Conservation (phyloP, 2,329 filamentous ascomycete genomes). For the Stagonosporopsis chrysanthemi region DNA sequence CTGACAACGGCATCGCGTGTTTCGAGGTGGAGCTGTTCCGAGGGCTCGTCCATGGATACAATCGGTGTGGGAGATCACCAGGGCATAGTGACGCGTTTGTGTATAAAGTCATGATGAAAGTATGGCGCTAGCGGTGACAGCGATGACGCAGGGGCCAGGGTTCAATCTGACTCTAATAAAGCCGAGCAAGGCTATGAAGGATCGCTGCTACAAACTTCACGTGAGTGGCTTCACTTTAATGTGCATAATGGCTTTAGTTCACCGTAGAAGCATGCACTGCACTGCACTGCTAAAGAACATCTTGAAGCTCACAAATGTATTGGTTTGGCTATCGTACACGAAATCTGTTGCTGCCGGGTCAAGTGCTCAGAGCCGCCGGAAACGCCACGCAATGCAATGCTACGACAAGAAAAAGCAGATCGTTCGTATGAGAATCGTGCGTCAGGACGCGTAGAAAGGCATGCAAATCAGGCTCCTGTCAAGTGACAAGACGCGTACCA, state of each 20-base stretch:
- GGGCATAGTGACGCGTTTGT: constrained; percentile 13
- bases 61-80: constrained; percentile 12
- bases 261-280: not conserved
- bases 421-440: not conserved
- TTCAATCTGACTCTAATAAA: not conserved
- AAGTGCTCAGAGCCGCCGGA: constrained; percentile 11
- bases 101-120: constrained; percentile 2
- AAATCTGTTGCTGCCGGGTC: constrained; percentile 3
- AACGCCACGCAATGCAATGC: constrained; percentile 31
- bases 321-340: constrained; percentile 15
- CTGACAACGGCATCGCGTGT: constrained; percentile 51
- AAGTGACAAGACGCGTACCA: not conserved
- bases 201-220: not conserved
- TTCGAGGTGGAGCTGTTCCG: constrained; percentile 53
- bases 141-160: constrained; percentile 26
- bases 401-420: constrained; percentile 3
- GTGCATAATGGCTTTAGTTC: not conserved
- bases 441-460: not conserved
- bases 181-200: too few species aligned
- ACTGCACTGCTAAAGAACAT: not conserved
- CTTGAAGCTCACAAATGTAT: not conserved
- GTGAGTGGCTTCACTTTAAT: not conserved
- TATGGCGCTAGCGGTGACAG: constrained; percentile 15
- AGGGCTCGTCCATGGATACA: constrained; percentile 43
- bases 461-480: too few species aligned